Percentiles rank a stretch among this genome's conserved stretches.
phyloP scores from a whole-genome alignment of 1,284 basidiomycete genomes.

The Sporisorium exsertum region DNA sequence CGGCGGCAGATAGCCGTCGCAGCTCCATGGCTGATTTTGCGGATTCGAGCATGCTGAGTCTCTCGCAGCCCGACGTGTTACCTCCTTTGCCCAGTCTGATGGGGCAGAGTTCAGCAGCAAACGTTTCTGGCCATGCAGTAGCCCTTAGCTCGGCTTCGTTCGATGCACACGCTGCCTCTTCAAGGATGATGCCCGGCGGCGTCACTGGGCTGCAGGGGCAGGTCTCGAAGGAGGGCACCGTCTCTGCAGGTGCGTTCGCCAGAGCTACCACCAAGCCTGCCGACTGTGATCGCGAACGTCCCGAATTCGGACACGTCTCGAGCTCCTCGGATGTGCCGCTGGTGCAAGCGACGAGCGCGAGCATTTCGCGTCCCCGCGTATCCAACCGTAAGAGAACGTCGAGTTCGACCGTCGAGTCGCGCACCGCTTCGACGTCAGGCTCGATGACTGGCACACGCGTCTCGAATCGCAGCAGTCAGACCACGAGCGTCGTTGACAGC shows the following conservation, averaged over 20 bases:
- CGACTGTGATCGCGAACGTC: conserved; percentile 11
- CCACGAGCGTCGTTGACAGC: conserved; percentile 20
- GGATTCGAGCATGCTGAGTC: conserved; percentile 29
- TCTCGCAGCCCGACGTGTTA: conserved; percentile 10
- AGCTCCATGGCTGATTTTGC: conserved; percentile 35
- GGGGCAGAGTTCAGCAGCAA: conserved; percentile 16
- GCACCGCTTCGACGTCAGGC: conserved; percentile 23
- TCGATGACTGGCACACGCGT: conserved; percentile 17
- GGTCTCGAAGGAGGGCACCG: conserved; percentile 24
- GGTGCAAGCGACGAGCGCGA: conserved; percentile 22
- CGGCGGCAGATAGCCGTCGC: conserved; percentile 24
- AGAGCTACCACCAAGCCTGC: conserved; percentile 21
- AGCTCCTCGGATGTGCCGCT: conserved; percentile 46
- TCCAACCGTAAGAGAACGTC: conserved; percentile 24
- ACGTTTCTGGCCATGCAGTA: background rate
- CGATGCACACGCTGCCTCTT: background rate
- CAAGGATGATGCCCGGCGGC: background rate
- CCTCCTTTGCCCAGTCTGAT: conserved; percentile 39
- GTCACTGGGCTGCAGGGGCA: conserved; percentile 7
- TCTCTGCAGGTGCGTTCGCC: conserved; percentile 39
- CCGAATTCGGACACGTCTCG: conserved; percentile 41
- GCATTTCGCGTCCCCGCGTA: conserved; percentile 28
- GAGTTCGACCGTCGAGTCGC: conserved; percentile 35
- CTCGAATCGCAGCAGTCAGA: conserved; percentile 43
- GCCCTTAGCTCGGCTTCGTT: background rate